Evolutionary conservation across 257 asterid genomes (phyloP).

Genomic region (Lycium barbarum): DNA sequence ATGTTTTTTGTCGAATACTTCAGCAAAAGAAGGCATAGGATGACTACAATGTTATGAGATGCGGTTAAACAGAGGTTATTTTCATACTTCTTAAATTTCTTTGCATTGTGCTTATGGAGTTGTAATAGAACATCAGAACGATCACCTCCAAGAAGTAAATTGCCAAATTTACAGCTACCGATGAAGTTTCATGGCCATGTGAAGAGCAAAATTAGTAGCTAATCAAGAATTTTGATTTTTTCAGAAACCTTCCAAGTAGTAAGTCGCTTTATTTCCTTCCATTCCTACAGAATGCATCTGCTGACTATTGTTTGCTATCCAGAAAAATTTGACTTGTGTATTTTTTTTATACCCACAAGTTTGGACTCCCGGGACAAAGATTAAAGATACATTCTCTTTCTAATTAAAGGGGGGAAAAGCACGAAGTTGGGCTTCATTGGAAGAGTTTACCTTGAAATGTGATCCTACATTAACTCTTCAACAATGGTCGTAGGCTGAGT

Average conservation of each 20-base stretch:
- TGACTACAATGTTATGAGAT: no score
- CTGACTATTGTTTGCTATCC: slow-evolving; percentile 87
- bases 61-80: no score
- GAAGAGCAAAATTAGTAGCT: slow-evolving; percentile 77
- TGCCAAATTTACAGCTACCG: slow-evolving; percentile 79
- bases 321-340: slow-evolving; percentile 40
- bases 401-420: not conserved
- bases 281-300: slow-evolving; percentile 66
- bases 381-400: not conserved
- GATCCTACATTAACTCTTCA: slow-evolving; percentile 86
- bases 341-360: slow-evolving; percentile 47
- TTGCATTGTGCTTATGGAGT: no score
- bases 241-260: slow-evolving; percentile 83
- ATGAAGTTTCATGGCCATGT: slow-evolving; percentile 96
- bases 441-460: slow-evolving; percentile 64
- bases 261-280: slow-evolving; percentile 55
- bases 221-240: slow-evolving; percentile 74
- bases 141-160: slow-evolving; percentile 70
- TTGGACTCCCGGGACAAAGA: not conserved
- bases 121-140: slow-evolving; percentile 54
- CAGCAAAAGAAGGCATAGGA: no score
- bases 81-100: no score
- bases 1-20: no score
- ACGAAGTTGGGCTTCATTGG: not conserved
- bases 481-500: slow-evolving; percentile 58